These are phyloP conservation scores for Entelexis sorbosivorans DNA, from an alignment of 1,139 yeast species.

Conservation along the genomic window DNA sequence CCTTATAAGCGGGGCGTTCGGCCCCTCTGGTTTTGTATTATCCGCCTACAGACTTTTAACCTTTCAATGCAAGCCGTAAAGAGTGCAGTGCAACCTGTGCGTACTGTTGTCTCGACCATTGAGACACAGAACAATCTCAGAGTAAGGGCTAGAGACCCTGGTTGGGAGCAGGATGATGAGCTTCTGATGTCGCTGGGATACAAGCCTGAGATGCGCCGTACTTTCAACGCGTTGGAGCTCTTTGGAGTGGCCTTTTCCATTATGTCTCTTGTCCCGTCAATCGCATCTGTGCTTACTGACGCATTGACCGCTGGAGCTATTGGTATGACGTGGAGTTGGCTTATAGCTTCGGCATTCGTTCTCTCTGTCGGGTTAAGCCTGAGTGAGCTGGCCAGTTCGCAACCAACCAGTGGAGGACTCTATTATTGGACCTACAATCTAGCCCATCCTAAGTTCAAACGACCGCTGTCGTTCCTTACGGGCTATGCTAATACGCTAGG, in stretches of 20 bases:
- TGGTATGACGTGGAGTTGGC: slow-evolving; percentile 62
- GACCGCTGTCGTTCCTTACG: slow-evolving; percentile 43
- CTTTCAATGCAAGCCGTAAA: not conserved
- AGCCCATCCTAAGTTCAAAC: slow-evolving; percentile 39
- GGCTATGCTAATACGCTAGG: slow-evolving; percentile 53
- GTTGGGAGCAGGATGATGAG: slow-evolving; percentile 24
- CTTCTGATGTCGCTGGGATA: slow-evolving; percentile 44
- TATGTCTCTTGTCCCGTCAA: slow-evolving; percentile 59
- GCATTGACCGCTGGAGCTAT: slow-evolving; percentile 45
- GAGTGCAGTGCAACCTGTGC: not conserved
- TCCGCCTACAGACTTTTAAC: no score
- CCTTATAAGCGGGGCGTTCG: no score
- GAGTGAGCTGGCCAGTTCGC: slow-evolving; percentile 52
- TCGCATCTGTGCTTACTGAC: slow-evolving; percentile 35
- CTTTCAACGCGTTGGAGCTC: slow-evolving; percentile 51
- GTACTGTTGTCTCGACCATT: not conserved
- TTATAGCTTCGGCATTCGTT: slow-evolving; percentile 41
- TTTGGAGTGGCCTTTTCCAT: slow-evolving; percentile 50
- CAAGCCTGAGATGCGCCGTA: slow-evolving; percentile 60
- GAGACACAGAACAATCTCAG: not conserved
- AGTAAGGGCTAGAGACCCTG: not conserved
- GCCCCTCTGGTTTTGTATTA: no score
- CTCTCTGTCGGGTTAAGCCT: slow-evolving; percentile 42
- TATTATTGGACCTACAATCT: slow-evolving; percentile 45
- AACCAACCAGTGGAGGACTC: slow-evolving; percentile 63